Evolutionary conservation across 441 rosid genomes (phyloP).

Genomic region (Pelargonium exstipulatum): DNA sequence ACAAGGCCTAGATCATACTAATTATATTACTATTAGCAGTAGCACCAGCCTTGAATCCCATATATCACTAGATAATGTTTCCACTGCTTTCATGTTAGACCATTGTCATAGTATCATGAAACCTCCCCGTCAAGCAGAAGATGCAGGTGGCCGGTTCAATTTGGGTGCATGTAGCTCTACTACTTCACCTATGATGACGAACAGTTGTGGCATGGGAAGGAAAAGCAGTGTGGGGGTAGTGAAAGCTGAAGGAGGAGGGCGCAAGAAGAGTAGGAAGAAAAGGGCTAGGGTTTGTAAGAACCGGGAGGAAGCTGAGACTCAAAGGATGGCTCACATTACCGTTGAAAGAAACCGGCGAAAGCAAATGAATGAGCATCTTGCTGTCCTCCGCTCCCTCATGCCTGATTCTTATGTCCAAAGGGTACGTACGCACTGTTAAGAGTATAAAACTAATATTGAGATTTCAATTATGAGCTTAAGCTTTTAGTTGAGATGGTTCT

Average conservation of each 20-base stretch:
- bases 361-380: constrained; percentile 78
- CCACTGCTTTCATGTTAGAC: neutral
- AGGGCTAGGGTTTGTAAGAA: constrained; percentile 70
- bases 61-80: constrained; percentile 22
- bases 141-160: too few relatives aligned
- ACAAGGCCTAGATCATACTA: too few relatives aligned
- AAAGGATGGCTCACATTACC: constrained; percentile 86
- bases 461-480: neutral
- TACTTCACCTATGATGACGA: too few relatives aligned
- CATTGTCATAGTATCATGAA: neutral
- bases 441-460: too few relatives aligned
- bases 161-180: too few relatives aligned
- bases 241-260: too few relatives aligned
- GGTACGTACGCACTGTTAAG: constrained; percentile 29
- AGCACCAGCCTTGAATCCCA: constrained; percentile 27
- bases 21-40: neutral
- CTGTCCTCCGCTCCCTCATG: constrained; percentile 76
- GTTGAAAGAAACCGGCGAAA: constrained; percentile 81
- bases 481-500: too few relatives aligned
- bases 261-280: constrained; percentile 53
- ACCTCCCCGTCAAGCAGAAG: neutral
- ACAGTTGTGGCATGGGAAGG: neutral
- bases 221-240: too few relatives aligned
- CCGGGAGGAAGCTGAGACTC: constrained; percentile 78
- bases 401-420: constrained; percentile 75